Conservation (phyloP, 345 rosid genomes). For the Aquilaria sinensis region DNA sequence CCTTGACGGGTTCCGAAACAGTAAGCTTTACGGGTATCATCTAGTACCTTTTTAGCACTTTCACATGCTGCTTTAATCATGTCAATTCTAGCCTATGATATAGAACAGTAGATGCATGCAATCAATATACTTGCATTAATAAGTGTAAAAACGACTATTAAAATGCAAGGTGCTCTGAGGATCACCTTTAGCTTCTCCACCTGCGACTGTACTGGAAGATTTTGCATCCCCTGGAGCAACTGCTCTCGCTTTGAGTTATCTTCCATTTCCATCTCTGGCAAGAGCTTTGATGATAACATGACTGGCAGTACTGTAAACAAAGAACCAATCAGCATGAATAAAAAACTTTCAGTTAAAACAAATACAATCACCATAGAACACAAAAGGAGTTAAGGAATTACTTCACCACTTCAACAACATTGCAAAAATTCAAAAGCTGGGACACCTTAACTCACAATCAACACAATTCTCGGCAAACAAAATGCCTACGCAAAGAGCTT, state of each 20-base stretch:
- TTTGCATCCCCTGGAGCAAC: conserved; percentile 83
- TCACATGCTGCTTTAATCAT: conserved; percentile 94
- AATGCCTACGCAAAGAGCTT: no score
- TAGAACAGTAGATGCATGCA: conserved; percentile 24
- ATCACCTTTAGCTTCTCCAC: conserved; percentile 74
- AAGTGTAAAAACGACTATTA: conserved; percentile 5
- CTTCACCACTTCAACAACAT: background rate
- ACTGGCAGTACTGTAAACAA: conserved; percentile 72
- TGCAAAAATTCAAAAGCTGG: background rate
- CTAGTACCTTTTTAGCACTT: conserved; percentile 79
- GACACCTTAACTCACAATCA: no score
- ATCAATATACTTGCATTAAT: conserved; percentile 10
- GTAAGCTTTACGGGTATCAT: conserved; percentile 86
- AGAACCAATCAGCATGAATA: conserved; percentile 2
- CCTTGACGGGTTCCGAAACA: conserved; percentile 79
- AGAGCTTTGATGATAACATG: conserved; percentile 87
- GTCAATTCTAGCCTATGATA: conserved; percentile 64
- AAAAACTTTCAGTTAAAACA: background rate
- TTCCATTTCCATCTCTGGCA: conserved; percentile 92
- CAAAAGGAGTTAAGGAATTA: background rate
- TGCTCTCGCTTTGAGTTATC: conserved; percentile 83
- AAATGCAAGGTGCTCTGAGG: background rate
- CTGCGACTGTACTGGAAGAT: conserved; percentile 35
- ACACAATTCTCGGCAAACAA: no score
- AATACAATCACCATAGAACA: background rate